Base-by-base conservation (phyloP, 345 rosid genomes). In the Heritiera fomes region DNA sequence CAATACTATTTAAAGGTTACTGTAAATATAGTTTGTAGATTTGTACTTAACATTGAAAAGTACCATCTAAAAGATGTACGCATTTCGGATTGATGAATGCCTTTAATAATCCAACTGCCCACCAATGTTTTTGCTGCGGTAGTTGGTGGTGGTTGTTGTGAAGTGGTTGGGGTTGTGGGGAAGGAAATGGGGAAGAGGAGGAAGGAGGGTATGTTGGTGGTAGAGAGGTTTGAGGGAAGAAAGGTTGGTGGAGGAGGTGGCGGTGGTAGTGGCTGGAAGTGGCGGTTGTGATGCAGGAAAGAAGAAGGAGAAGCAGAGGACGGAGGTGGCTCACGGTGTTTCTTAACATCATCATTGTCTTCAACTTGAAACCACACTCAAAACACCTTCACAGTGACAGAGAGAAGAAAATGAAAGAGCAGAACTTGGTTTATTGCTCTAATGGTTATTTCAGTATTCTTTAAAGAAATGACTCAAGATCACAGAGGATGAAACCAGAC, bases 201-300 rank as follows among this genome's bases (percentile, higher is more conserved):
- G 85, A 60, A 0, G 90, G 87, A 0, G 90, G 85, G 50, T 86
- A 66, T 3, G 64, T 15, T 2, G 92, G 86, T 13, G 97, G 90
- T 6, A 82, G 79, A 2, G 82, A 6, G 30, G 89, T 66, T 2
- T 81, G 60, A 0, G 91, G 92, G 15, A 88, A 92, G 17, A 91
- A 83, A 0, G 98, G 97, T 32, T 90, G 98, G 78, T 92, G 97
- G 67, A 94, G 94, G 55, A 92, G 82, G 61, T 78, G 94, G 8
- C 90, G 90, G 78, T 56, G 80, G 61, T 68, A 76, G 55, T 14
- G 71, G 53, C 52, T 20, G 75, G 65, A 45, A 59, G 38, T 18
- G 78, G 78, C 4, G 75, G 84, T 13, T 1, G 55, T 5, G 15
- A 78, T 5, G 75, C 66, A 1, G 30, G 78, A 49, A 79, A 80